Conservation (phyloP, 306 rosid genomes). For the Boehmeria nivea region DNA sequence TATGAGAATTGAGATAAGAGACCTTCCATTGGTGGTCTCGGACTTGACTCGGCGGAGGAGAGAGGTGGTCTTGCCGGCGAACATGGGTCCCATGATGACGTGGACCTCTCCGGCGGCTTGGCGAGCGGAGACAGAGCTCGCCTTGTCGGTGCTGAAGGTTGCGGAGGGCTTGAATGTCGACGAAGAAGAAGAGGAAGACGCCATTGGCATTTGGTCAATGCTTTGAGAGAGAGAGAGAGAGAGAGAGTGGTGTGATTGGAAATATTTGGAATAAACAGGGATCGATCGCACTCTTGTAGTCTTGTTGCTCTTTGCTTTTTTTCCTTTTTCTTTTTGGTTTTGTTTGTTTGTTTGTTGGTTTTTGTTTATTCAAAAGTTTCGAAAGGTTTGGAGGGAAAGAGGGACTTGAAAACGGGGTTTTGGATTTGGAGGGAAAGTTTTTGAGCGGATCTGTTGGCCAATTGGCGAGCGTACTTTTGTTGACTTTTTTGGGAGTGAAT, state of each 20-base stretch:
- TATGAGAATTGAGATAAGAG: neutral
- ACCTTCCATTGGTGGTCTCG: conserved; percentile 62
- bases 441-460: neutral
- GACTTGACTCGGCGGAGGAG: conserved; percentile 82
- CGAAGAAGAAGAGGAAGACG: conserved; percentile 49
- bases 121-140: too few species aligned
- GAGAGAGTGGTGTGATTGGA: neutral
- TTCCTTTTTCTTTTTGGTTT: too few species aligned
- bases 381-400: conserved; percentile 54
- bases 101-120: conserved; percentile 42
- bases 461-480: neutral
- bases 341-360: neutral
- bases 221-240: neutral
- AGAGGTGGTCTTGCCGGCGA: conserved; percentile 86
- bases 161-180: conserved; percentile 32
- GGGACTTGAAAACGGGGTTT: neutral
- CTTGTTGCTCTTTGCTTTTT: too few species aligned
- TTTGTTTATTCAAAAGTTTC: neutral
- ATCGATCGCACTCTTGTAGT: neutral
- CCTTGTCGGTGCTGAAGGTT: conserved; percentile 12
- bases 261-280: neutral
- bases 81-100: conserved; percentile 91
- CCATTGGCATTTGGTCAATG: conserved; percentile 23
- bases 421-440: conserved; percentile 2
- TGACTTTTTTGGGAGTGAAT: neutral